phyloP scores from a whole-genome alignment of 192 early-diverging fungal species.

The Coemansia javaensis region DNA sequence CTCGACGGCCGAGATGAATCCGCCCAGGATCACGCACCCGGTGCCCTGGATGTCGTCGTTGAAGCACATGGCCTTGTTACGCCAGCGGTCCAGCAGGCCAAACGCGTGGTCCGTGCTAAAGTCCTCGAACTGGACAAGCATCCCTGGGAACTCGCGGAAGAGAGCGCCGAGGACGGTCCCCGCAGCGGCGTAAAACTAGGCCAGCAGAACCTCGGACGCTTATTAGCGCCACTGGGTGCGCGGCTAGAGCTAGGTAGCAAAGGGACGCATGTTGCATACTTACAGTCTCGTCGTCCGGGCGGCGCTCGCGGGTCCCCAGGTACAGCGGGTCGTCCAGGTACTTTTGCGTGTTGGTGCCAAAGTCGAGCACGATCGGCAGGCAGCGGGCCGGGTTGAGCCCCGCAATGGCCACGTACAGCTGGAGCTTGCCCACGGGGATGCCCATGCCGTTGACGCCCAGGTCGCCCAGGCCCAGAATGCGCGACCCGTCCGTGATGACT shows the following conservation, averaged over 20 bases:
- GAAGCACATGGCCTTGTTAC: slow-evolving; percentile 74
- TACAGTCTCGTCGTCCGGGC: slow-evolving; percentile 58
- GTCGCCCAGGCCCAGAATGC: slow-evolving; percentile 92
- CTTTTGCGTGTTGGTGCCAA: slow-evolving; percentile 84
- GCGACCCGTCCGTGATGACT: slow-evolving; percentile 91
- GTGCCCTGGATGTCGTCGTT: slow-evolving; percentile 73
- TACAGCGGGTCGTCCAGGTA: slow-evolving; percentile 85
- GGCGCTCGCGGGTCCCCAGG: slow-evolving; percentile 69
- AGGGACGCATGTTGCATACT: too few species aligned
- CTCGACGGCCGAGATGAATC: slow-evolving; percentile 81
- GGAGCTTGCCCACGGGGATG: slow-evolving; percentile 92
- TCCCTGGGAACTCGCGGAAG: slow-evolving; percentile 63
- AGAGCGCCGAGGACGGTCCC: slow-evolving; percentile 76
- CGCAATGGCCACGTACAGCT: slow-evolving; percentile 79
- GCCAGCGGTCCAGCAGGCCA: slow-evolving; percentile 74
- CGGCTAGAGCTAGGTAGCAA: too few species aligned
- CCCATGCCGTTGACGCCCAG: slow-evolving; percentile 93
- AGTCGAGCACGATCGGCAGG: slow-evolving; percentile 86
- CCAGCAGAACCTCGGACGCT: slow-evolving; percentile 53
- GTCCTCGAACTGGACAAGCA: slow-evolving; percentile 95
- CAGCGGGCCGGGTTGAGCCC: slow-evolving; percentile 82
- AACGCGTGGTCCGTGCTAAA: slow-evolving; percentile 93
- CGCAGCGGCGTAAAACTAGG: slow-evolving; percentile 73
- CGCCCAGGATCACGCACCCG: slow-evolving; percentile 89
- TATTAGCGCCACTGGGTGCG: too few species aligned